Evolutionary conservation across 176 grass and related monocot species (phyloP).

Genomic region (Tillandsia leiboldiana): DNA sequence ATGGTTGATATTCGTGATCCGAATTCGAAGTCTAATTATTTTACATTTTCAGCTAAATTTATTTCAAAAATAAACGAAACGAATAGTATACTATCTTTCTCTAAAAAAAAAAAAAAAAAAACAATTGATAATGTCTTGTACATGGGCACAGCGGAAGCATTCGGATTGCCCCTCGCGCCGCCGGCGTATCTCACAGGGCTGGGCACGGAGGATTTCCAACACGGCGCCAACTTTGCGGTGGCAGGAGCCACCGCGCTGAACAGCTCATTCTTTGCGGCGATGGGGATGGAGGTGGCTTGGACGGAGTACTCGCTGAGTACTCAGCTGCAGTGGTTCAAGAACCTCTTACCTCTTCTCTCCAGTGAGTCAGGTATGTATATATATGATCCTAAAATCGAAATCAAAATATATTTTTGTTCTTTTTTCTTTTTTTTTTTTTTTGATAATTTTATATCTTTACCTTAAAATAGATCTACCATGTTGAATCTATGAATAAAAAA

Average conservation of each 20-base stretch:
- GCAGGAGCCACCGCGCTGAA: constrained; percentile 28
- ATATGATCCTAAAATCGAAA: not conserved
- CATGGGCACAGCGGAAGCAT: constrained; percentile 33
- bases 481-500: too few species aligned
- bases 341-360: constrained; percentile 32
- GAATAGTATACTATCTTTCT: too few species aligned
- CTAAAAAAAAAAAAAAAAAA: too few species aligned
- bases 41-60: too few species aligned
- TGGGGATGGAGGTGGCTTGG: not conserved
- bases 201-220: constrained; percentile 19
- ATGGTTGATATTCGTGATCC: too few species aligned
- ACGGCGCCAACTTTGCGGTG: constrained; percentile 54
- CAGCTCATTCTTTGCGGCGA: constrained; percentile 11
- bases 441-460: too few species aligned
- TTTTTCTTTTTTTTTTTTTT: too few species aligned
- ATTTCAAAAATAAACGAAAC: too few species aligned
- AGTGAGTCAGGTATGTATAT: constrained; percentile 14
- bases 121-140: not conserved
- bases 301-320: constrained; percentile 2
- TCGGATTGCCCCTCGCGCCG: constrained; percentile 27
- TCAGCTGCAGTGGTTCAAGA: constrained; percentile 42
- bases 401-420: too few species aligned
- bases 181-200: constrained; percentile 26
- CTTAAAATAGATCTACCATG: too few species aligned
- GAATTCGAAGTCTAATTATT: too few species aligned